Percentiles rank a stretch among this genome's conserved stretches.
Conservation (phyloP, 805 yeast species). For the Lachancea fermentati region DNA sequence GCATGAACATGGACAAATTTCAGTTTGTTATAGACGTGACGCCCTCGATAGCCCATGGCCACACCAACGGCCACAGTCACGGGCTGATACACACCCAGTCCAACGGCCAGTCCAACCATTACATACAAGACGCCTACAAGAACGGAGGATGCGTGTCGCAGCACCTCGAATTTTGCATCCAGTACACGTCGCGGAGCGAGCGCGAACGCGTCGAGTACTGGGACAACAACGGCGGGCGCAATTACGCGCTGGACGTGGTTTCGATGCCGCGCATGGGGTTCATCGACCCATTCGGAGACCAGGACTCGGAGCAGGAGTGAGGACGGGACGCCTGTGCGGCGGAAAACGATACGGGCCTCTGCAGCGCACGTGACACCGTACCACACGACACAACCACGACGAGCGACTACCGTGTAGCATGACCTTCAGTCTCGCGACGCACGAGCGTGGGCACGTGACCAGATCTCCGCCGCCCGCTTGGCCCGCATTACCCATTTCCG, state of each 20-base stretch:
- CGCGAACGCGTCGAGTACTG: slow-evolving; percentile 21
- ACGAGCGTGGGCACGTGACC: too few relatives aligned
- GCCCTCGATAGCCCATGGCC: background rate
- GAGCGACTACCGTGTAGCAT: too few relatives aligned
- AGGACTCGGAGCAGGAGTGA: too few relatives aligned
- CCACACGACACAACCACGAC: background rate
- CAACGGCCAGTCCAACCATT: too few relatives aligned
- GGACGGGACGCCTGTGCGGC: too few relatives aligned
- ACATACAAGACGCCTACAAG: too few relatives aligned
- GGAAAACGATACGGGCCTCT: too few relatives aligned
- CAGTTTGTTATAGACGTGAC: slow-evolving; percentile 23
- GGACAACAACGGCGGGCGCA: slow-evolving; percentile 28
- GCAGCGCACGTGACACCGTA: background rate
- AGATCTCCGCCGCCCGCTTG: background rate
- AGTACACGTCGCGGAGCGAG: slow-evolving; percentile 23
- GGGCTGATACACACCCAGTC: too few relatives aligned
- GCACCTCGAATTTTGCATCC: slow-evolving; percentile 26
- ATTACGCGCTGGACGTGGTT: slow-evolving; percentile 15
- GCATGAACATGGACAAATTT: slow-evolving; percentile 27
- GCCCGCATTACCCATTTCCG: background rate
- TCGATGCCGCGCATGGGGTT: slow-evolving; percentile 15
- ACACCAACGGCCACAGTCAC: background rate
- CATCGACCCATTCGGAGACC: slow-evolving; percentile 20
- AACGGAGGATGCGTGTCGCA: too few relatives aligned
- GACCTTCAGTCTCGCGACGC: too few relatives aligned